Conservation (phyloP, 192 early-diverging fungal species). For the Linnemannia elongata region DNA sequence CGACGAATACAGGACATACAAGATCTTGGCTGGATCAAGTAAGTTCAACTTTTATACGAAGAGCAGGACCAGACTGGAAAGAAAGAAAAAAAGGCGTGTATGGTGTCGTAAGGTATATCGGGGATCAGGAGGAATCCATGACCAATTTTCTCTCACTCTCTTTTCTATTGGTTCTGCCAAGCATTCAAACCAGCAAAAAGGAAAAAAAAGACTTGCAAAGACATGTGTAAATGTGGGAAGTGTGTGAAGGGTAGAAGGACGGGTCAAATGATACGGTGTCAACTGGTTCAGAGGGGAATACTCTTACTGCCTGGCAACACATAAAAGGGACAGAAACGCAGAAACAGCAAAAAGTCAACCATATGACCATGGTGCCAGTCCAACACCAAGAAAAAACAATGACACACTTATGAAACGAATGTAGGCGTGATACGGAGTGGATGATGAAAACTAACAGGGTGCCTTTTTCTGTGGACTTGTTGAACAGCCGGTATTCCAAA, state of each 20-base stretch:
- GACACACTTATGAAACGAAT: not conserved
- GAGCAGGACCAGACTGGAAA: constrained; percentile 19
- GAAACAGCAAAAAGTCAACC: not conserved
- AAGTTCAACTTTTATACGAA: constrained; percentile 31
- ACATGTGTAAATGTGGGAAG: constrained; percentile 5
- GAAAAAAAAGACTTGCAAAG: not conserved
- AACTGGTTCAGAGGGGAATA: not conserved
- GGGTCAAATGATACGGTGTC: constrained; percentile 5
- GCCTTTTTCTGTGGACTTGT: not conserved
- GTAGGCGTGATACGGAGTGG: too few species aligned
- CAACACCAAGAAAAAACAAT: not conserved
- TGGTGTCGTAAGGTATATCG: not conserved
- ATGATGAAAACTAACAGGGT: not conserved
- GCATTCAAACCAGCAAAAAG: not conserved
- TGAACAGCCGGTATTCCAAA: constrained; percentile 84
- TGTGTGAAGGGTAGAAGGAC: not conserved
- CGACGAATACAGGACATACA: constrained; percentile 97
- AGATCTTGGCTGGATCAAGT: constrained; percentile 84
- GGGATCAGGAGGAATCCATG: not conserved
- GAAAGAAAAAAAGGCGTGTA: not conserved
- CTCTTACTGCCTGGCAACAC: not conserved
- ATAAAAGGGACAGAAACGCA: not conserved
- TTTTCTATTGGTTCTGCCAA: not conserved
- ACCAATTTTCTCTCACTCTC: not conserved
- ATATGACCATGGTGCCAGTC: not conserved